A percentile compares a stretch with the other conserved stretches of the same genome.
phyloP scores from a whole-genome alignment of 768 basidiomycete species.

The Pleurotus tuber-regium region DNA sequence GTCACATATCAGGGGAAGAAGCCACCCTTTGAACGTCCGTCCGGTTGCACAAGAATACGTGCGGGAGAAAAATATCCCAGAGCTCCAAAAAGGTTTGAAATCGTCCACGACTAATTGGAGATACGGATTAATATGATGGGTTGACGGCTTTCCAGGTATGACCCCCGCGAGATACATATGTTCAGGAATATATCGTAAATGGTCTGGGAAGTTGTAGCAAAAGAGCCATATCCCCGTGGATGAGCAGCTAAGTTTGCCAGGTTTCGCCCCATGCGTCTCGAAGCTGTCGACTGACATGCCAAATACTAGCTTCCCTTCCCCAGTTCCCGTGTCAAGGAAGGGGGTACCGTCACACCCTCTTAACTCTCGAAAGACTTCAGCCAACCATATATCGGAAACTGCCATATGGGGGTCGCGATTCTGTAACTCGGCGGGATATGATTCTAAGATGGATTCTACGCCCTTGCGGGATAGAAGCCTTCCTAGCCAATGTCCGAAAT shows the following conservation, averaged over 20 bases:
- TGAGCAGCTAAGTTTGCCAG: not conserved
- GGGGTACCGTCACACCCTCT: not conserved
- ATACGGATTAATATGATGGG: slow-evolving; percentile 4
- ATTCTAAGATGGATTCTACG: slow-evolving; percentile 22
- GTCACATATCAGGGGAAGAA: slow-evolving; percentile 4
- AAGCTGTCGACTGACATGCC: slow-evolving; percentile 1
- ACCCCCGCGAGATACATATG: slow-evolving; percentile 7
- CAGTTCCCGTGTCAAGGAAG: not conserved
- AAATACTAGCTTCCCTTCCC: not conserved
- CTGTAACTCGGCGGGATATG: slow-evolving; percentile 10
- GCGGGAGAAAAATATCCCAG: slow-evolving; percentile 3
- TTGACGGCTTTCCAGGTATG: slow-evolving; percentile 4
- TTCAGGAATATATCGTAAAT: slow-evolving; percentile 1
- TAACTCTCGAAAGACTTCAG: not conserved
- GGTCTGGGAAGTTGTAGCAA: slow-evolving; percentile 5
- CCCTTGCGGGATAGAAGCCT: slow-evolving; percentile 22
- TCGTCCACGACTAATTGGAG: not conserved
- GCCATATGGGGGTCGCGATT: not conserved
- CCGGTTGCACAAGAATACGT: not conserved
- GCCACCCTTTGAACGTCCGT: not conserved
- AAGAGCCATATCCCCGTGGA: not conserved
- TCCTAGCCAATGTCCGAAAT: slow-evolving; percentile 23
- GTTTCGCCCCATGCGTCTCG: not conserved
- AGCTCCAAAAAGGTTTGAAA: not conserved
- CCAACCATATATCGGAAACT: slow-evolving; percentile 1